A percentile compares a stretch with the other conserved stretches of the same genome.
These are phyloP conservation scores for Lignosus rhinocerotis DNA, from an alignment of 1,284 basidiomycete genomes.

Conservation along the genomic window DNA sequence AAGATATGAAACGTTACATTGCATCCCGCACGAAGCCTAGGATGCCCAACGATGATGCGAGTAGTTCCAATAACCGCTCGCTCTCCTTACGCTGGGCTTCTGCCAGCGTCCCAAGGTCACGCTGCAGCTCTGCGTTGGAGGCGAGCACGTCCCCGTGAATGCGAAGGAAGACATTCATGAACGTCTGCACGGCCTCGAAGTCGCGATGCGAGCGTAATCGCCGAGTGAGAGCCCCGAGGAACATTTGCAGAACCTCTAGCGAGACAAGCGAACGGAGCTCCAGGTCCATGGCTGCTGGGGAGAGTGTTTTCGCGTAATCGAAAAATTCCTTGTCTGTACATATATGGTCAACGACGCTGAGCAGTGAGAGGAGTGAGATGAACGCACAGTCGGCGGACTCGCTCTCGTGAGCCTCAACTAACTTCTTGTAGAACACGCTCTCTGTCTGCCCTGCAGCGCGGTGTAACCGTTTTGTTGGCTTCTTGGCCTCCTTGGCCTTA, in stretches of 20 bases:
- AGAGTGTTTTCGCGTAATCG: constrained; percentile 81
- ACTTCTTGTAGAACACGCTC: constrained; percentile 73
- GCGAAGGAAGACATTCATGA: constrained; percentile 82
- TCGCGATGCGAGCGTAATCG: constrained; percentile 82
- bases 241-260: constrained; percentile 64
- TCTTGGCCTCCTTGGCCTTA: constrained; percentile 42
- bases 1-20: constrained; percentile 29
- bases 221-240: constrained; percentile 74
- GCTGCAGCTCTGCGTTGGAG: constrained; percentile 62
- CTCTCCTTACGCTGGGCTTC: constrained; percentile 73
- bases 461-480: constrained; percentile 55
- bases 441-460: constrained; percentile 58
- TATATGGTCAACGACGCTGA: background rate
- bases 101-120: constrained; percentile 56
- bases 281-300: constrained; percentile 88
- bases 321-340: constrained; percentile 80
- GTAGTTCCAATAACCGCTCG: constrained; percentile 68
- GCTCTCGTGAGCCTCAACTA: constrained; percentile 54
- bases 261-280: constrained; percentile 84
- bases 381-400: constrained; percentile 67
- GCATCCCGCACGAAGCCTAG: constrained; percentile 64
- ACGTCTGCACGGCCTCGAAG: constrained; percentile 94
- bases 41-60: constrained; percentile 71
- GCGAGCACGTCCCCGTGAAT: constrained; percentile 85
- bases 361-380: background rate